These are phyloP conservation scores for Cryphonectria naterciae DNA, from an alignment of 2,329 filamentous ascomycete genomes.

Conservation along the genomic window DNA sequence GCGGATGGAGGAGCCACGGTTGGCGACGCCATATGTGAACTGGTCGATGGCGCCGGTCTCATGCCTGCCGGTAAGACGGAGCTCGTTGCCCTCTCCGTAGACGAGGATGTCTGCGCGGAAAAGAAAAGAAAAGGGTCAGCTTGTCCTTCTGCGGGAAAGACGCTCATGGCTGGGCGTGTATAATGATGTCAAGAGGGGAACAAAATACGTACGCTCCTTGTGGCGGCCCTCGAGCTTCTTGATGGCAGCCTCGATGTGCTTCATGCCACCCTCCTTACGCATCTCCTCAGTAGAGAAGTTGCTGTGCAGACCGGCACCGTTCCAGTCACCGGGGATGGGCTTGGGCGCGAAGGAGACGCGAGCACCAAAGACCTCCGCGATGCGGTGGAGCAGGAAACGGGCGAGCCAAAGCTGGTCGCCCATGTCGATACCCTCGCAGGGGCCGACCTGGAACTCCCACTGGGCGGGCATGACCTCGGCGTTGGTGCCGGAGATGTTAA, in stretches of 20 bases:
- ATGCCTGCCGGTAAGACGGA: constrained; percentile 88
- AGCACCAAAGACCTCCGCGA: constrained; percentile 94
- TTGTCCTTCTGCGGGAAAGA: not conserved
- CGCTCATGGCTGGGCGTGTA: not conserved
- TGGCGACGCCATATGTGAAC: constrained; percentile 93
- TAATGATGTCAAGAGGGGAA: not conserved
- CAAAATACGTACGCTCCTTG: constrained; percentile 57
- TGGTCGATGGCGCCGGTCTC: constrained; percentile 94
- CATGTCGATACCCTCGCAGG: constrained; percentile 84
- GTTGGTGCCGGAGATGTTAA: constrained; percentile 98
- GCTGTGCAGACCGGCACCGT: constrained; percentile 90
- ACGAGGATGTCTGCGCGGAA: constrained; percentile 45
- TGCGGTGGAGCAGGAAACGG: constrained; percentile 80
- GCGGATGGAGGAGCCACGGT: constrained; percentile 92
- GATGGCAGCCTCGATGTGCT: constrained; percentile 85
- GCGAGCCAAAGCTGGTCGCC: constrained; percentile 95
- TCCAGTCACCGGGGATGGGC: constrained; percentile 75
- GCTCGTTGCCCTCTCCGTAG: constrained; percentile 82
- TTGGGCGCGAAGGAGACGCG: constrained; percentile 96
- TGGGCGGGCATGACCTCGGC: constrained; percentile 97
- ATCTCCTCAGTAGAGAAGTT: constrained; percentile 93
- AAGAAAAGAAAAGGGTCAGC: constrained; percentile 48
- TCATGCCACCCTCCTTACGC: constrained; percentile 91
- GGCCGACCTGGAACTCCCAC: constrained; percentile 98
- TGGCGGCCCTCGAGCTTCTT: constrained; percentile 71